Base-by-base conservation (phyloP, 306 rosid genomes). In the Pterocarpus santalinus region DNA sequence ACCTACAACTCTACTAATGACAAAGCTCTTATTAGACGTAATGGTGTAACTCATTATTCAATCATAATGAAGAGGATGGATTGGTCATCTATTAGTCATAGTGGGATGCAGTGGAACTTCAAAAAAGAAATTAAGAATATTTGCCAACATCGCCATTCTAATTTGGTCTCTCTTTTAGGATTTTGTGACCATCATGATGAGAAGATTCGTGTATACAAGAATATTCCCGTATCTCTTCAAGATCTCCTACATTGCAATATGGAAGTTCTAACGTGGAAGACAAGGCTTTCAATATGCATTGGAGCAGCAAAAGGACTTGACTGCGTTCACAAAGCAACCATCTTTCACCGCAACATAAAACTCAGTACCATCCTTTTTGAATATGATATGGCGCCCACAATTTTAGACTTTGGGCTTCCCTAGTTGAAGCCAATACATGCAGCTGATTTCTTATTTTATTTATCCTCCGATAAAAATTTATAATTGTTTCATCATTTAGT, bases 271-370 rank as follows among this genome's bases (percentile, higher is more conserved):
- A 10, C 83, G 1, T 78, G 83, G 86, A 83, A 78, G 70, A 65
- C 75, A 38, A 61, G 77, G 72, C 58, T 82, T 0, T 17, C 75
- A 10, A 77, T 77, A 10, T 77, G 86, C 75, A 41, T 76, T 15
- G 86, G 69, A 61, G 28, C 28, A 22, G 28, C 28, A 22, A 0
- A 22, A 22, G 28, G 28, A 22, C 28, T 22, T 0, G 28, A 84
- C 52, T 80, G 62, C 34, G 75, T 84, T 80, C 87, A 84, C 64
- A 8, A 65, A 0, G 82, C 82, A 7, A 30, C 65, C 51, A 47
- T 76, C 13, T 17, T 76, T 30, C 67, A 64, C 8, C 15, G 61
- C 1, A 7, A 80, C 52, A 34, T 79, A 32, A 63, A 72, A 2
- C 49, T 70, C 7, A 7, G 7, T 2, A 69, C 58, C 8, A 79